Base-by-base conservation (phyloP, 495 filamentous ascomycete genomes). In the Sordaria brevicollis region DNA sequence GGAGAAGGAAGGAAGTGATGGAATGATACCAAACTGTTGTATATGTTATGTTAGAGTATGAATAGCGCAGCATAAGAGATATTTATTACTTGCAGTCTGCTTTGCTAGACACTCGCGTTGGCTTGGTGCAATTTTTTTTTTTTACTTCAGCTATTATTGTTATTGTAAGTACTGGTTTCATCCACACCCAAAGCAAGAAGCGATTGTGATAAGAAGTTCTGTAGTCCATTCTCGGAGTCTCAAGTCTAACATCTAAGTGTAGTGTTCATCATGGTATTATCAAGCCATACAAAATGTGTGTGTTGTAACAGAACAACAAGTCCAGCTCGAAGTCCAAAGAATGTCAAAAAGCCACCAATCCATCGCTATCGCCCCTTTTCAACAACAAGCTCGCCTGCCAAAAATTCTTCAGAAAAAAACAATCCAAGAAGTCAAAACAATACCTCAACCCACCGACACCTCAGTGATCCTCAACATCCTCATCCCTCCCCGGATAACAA, bases 401-500 rank as follows among this genome's bases (percentile, higher is more conserved):
- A 57, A 31, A n/a, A n/a, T n/a, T 31, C 9, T 54, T 25, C 19
- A 31, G 41, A 41, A 25, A 43, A 49, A 49, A 33, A 31, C 33
- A 54, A 68, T 1, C 6, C 25, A 31, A 7, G 15, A 57, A 25
- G 25, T n/a, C 5, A 54, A 54, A 11, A 5, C 0, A 11, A 8
- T 9, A 21, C n/a, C n/a, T n/a, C 39, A n/a, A 3, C 21, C 19
- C 0, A 13, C 1, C n/a, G 38, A 4, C 33, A 29, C 29, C 67
- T 43, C 21, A 79, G 35, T 78, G 76, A 65, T 79, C 77, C 65
- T 78, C 76, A 11, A 79, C 74, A 77, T 91, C 88, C 74, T 91
- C 88, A 69, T 91, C 89, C 72, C 85, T 84, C 17, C 88, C 88
- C 15, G 88, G 87, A 70, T 82, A 89, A 77, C 89, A 80, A 38